phyloP scores from a whole-genome alignment of 2,329 filamentous ascomycete species.

The Beauveria scarabaeidicola region DNA sequence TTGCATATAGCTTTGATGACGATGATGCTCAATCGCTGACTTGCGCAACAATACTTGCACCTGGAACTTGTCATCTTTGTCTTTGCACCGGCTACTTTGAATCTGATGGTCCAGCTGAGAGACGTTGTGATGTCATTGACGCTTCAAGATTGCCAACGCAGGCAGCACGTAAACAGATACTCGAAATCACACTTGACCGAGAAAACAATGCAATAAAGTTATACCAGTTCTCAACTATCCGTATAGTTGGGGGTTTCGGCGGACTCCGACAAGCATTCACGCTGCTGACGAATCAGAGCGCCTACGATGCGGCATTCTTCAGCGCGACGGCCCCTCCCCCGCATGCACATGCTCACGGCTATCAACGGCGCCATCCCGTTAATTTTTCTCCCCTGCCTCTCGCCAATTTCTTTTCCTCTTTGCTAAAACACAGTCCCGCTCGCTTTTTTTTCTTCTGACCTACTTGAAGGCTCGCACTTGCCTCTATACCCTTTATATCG shows the following conservation, averaged over 20 bases:
- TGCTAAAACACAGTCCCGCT: background rate
- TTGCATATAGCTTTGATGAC: background rate
- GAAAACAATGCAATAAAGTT: too few relatives aligned
- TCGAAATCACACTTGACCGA: too few relatives aligned
- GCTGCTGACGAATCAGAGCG: background rate
- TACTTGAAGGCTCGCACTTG: too few relatives aligned
- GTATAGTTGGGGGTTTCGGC: background rate
- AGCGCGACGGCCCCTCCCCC: background rate
- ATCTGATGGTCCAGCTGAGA: too few relatives aligned
- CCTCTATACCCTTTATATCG: too few relatives aligned
- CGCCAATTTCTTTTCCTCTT: background rate
- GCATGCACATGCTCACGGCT: slow-evolving; percentile 6
- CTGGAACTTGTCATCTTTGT: too few relatives aligned
- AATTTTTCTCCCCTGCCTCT: background rate
- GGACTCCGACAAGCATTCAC: background rate
- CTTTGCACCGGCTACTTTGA: too few relatives aligned
- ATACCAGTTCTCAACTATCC: background rate
- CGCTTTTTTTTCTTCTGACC: too few relatives aligned
- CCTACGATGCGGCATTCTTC: background rate
- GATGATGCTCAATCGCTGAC: background rate
- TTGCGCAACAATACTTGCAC: background rate
- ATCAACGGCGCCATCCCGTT: background rate
- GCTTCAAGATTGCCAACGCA: too few relatives aligned
- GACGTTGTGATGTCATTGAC: too few relatives aligned
- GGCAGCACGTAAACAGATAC: too few relatives aligned